These are phyloP conservation scores for Phytophthora europaea DNA, from an alignment of 352 stramenopile genomes.

Conservation along the genomic window DNA sequence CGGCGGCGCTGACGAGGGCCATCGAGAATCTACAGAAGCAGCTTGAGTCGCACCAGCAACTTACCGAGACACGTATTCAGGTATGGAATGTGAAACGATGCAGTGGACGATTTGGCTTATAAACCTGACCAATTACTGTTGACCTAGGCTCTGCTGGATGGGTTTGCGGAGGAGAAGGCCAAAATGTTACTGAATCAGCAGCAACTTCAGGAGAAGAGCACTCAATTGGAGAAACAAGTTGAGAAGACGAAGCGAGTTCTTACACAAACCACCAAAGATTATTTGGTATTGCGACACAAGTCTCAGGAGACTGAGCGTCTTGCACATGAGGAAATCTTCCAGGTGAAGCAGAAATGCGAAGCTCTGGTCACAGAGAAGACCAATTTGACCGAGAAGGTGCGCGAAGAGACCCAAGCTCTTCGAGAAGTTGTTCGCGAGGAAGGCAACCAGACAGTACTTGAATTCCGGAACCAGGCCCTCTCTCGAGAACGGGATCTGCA, in stretches of 20 bases:
- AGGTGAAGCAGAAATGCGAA: slow-evolving; percentile 52
- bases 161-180: slow-evolving; percentile 64
- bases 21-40: slow-evolving; percentile 73
- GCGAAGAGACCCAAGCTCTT: slow-evolving; percentile 55
- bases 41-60: slow-evolving; percentile 60
- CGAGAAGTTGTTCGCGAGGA: slow-evolving; percentile 64
- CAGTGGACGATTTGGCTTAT: not conserved
- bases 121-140: slow-evolving; percentile 1
- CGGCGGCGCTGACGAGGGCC: slow-evolving; percentile 53
- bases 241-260: slow-evolving; percentile 70
- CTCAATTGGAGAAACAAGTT: slow-evolving; percentile 54
- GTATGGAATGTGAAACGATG: slow-evolving; percentile 28
- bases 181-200: slow-evolving; percentile 55
- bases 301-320: slow-evolving; percentile 69
- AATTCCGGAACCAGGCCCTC: slow-evolving; percentile 68
- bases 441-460: slow-evolving; percentile 59
- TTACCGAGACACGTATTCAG: slow-evolving; percentile 70
- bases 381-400: slow-evolving; percentile 50
- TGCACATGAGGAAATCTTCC: slow-evolving; percentile 66
- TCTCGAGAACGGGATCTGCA: slow-evolving; percentile 70
- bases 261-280: slow-evolving; percentile 80
- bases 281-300: slow-evolving; percentile 77
- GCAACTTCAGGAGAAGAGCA: slow-evolving; percentile 47
- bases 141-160: slow-evolving; percentile 55
- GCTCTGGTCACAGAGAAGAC: slow-evolving; percentile 53